phyloP scores from a whole-genome alignment of 2,329 filamentous ascomycete species.

The Colletotrichum aenigma region DNA sequence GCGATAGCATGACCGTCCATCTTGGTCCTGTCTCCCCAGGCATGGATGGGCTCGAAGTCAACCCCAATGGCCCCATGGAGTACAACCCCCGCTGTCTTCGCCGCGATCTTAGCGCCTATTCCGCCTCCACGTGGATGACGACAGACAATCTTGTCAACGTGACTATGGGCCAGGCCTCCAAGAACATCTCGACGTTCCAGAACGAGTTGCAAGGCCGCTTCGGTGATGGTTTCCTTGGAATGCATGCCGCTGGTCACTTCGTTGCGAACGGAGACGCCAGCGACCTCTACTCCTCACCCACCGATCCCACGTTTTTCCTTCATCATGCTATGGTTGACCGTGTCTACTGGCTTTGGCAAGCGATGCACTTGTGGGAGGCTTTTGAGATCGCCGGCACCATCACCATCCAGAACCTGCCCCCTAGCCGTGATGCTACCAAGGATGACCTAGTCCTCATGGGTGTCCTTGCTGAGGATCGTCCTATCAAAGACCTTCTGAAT shows the following conservation, averaged over 20 bases:
- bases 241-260: slow-evolving; percentile 30
- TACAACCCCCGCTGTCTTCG: slow-evolving; percentile 36
- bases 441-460: slow-evolving; percentile 30
- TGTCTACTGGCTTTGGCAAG: slow-evolving; percentile 31
- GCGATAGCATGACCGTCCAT: slow-evolving; percentile 26
- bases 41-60: background rate
- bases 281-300: slow-evolving; percentile 26
- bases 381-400: slow-evolving; percentile 23
- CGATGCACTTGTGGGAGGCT: slow-evolving; percentile 16
- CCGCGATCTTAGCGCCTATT: slow-evolving; percentile 29
- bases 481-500: slow-evolving; percentile 36
- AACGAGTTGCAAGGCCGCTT: slow-evolving; percentile 34
- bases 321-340: slow-evolving; percentile 30
- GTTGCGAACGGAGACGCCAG: slow-evolving; percentile 28
- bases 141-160: slow-evolving; percentile 26
- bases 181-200: slow-evolving; percentile 29
- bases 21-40: slow-evolving; percentile 31
- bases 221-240: slow-evolving; percentile 28
- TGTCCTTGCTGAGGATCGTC: slow-evolving; percentile 23
- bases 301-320: slow-evolving; percentile 28
- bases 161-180: slow-evolving; percentile 22
- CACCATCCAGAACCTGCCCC: slow-evolving; percentile 24
- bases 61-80: background rate
- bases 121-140: slow-evolving; percentile 24
- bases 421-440: slow-evolving; percentile 23